A percentile compares a stretch with the other conserved stretches of the same genome.
Evolutionary conservation across 352 stramenopile species (phyloP).

Genomic region (Plasmopara viticola): DNA sequence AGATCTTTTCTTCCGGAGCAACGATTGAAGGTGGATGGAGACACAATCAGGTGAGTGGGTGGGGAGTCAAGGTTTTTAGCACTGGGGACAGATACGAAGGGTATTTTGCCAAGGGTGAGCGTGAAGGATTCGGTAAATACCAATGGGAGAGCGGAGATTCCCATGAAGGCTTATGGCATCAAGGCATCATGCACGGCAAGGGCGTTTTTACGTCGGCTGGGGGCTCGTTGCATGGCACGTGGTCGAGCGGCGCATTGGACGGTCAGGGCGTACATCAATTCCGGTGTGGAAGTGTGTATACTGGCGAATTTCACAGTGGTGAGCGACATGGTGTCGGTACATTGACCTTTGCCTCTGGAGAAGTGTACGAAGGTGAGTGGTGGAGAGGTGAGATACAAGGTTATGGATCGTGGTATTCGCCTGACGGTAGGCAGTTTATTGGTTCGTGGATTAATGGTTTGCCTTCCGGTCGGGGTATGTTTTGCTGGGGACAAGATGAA

Average conservation of each 20-base stretch:
- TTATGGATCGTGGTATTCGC: constrained; percentile 56
- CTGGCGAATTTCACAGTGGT: constrained; percentile 40
- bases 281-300: constrained; percentile 50
- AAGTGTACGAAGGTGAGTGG: constrained; percentile 71
- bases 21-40: constrained; percentile 56
- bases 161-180: constrained; percentile 53
- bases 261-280: constrained; percentile 47
- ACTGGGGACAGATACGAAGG: constrained; percentile 70
- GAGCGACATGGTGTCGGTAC: constrained; percentile 50
- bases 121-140: constrained; percentile 61
- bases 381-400: constrained; percentile 37
- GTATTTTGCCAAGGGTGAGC: constrained; percentile 51
- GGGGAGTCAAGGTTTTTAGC: constrained; percentile 52
- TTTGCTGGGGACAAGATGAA: constrained; percentile 26
- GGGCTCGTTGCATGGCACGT: constrained; percentile 39
- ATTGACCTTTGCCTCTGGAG: constrained; percentile 45
- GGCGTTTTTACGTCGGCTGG: constrained; percentile 39
- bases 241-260: constrained; percentile 37
- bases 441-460: constrained; percentile 51
- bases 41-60: constrained; percentile 54
- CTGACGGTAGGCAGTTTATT: constrained; percentile 40
- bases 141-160: constrained; percentile 62
- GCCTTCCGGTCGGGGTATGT: constrained; percentile 50
- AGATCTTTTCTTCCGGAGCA: constrained; percentile 55
- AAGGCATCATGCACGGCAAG: constrained; percentile 58